Percentiles rank a stretch among this genome's conserved stretches.
These are phyloP conservation scores for Ogataea trehaloabstinens DNA, from an alignment of 805 yeast species.

Conservation along the genomic window DNA sequence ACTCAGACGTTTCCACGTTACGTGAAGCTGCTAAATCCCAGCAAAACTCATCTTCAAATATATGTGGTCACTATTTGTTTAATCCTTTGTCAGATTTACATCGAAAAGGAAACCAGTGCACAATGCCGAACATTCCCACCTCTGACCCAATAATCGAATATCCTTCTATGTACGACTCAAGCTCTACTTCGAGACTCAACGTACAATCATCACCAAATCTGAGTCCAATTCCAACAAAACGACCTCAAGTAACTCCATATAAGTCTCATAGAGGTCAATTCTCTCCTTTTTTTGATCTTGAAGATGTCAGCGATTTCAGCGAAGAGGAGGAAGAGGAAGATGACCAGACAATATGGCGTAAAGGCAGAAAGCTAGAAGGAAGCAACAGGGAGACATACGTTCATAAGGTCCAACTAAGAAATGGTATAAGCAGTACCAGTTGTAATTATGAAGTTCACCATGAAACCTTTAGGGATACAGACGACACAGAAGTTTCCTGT, in stretches of 20 bases:
- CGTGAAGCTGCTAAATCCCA: neutral
- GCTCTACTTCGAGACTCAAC: conserved; percentile 5
- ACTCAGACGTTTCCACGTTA: neutral
- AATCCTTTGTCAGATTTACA: conserved; percentile 13
- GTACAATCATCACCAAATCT: conserved; percentile 12
- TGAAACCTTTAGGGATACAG: too few relatives aligned
- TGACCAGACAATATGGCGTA: too few relatives aligned
- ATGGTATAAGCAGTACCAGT: too few relatives aligned
- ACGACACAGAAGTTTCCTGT: neutral
- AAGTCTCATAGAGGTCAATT: conserved; percentile 8
- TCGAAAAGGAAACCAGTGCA: conserved; percentile 3
- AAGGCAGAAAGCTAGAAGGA: conserved; percentile 5
- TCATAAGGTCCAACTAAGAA: too few relatives aligned
- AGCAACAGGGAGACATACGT: too few relatives aligned
- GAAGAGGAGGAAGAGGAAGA: conserved; percentile 12
- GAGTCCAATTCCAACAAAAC: conserved; percentile 3
- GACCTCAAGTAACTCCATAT: conserved; percentile 9
- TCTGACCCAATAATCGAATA: conserved; percentile 21
- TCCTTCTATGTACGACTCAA: conserved; percentile 18
- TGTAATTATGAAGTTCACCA: too few relatives aligned
- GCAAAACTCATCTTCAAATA: conserved; percentile 1
- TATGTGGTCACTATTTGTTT: conserved; percentile 11
- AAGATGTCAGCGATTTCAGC: conserved; percentile 19
- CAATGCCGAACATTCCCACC: conserved; percentile 13
- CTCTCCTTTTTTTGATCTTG: conserved; percentile 18